Base-by-base conservation (phyloP, 1,284 basidiomycete genomes). In the Pyrrhoderma lamaoense region DNA sequence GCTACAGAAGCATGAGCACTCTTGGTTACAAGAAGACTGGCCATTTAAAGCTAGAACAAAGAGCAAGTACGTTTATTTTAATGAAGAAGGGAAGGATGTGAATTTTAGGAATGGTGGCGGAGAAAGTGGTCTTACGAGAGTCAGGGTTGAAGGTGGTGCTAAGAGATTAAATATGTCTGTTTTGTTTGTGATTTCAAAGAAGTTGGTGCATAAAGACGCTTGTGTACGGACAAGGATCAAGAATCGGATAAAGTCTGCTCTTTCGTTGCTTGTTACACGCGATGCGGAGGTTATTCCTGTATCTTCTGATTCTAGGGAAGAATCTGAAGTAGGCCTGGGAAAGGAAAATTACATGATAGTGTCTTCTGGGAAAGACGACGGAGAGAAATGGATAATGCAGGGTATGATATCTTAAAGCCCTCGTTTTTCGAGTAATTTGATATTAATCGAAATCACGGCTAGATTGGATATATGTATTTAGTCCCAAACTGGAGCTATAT, bases 141-240 rank as follows among this genome's bases (percentile, higher is more conserved):
- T 31, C 11, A 42, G 49, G 36, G 13, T 50, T 45, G 35, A 35
- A 36, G 31, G 53, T 31, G 3, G 22, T 38, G 3, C 44, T 22
- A 35, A 27, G 8, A 47, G 1, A 9, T 3, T 62, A 18, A 61
- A 62, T 53, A 61, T 65, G 57, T 64, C 66, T 46, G 49, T 66
- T 40, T 38, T 59, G 49, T 54, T 57, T 42, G 40, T 59, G 8
- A 53, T 59, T 13, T 18, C 54, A 42, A 51, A 54, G 39, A 60
- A 57, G 51, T 35, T n/a, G 2, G 47, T 58, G 43, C 56, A 51
- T 57, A 63, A 50, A 37, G 45, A 35, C 3, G 34, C 46, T 16
- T 42, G 37, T 14, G 47, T 53, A 42, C 18, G 53, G 16, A 36
- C 27, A 16, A 37, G 34, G 19, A 44, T 55, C 13, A 55, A 47